phyloP scores from a whole-genome alignment of 345 rosid species.

The Hibiscus tridactylites region DNA sequence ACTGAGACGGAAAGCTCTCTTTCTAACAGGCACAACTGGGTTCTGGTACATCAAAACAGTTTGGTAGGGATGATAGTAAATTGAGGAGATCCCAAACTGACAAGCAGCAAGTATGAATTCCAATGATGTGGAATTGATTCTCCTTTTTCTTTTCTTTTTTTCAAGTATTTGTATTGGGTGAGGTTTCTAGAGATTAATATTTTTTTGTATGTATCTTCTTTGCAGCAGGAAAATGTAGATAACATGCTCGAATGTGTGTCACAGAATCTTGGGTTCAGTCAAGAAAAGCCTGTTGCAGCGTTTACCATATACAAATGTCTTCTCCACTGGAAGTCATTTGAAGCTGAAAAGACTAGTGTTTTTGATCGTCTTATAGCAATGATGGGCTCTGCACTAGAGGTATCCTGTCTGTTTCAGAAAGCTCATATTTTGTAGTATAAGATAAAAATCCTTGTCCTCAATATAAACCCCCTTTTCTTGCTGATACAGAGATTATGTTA shows the following conservation, averaged over 20 bases:
- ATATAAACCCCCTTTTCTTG: neutral
- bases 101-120: constrained; percentile 47
- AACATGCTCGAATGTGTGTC: constrained; percentile 56
- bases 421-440: neutral
- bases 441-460: neutral
- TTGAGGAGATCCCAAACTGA: constrained; percentile 57
- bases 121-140: neutral
- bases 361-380: constrained; percentile 88
- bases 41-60: constrained; percentile 37
- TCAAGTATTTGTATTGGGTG: neutral
- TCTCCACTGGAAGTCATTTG: constrained; percentile 81
- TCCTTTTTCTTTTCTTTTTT: neutral
- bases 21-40: constrained; percentile 44
- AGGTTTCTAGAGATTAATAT: constrained; percentile 6
- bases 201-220: constrained; percentile 2
- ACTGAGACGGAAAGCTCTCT: constrained; percentile 12
- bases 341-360: constrained; percentile 83
- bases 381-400: constrained; percentile 91
- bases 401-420: constrained; percentile 13
- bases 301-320: constrained; percentile 86
- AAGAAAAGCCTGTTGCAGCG: constrained; percentile 77
- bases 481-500: neutral
- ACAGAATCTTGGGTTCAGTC: constrained; percentile 60
- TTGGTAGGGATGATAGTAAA: constrained; percentile 43
- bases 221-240: constrained; percentile 65